Evolutionary conservation across 2,329 filamentous ascomycete genomes (phyloP), one percentile per base, ranked within the genome.

Genomic region (Sporothrix curviconia): DNA sequence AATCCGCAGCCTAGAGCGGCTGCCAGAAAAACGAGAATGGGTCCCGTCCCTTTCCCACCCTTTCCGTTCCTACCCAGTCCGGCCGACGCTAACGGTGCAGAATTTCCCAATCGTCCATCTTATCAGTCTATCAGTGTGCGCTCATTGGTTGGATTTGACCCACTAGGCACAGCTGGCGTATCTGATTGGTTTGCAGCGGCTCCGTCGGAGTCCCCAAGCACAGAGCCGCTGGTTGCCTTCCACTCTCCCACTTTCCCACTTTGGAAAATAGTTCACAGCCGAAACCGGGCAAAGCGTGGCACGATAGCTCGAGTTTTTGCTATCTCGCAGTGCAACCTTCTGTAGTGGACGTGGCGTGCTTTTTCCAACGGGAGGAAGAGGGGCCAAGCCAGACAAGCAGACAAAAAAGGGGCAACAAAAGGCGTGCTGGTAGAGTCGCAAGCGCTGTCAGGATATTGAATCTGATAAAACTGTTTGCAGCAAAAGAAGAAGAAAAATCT

Each of bases 91-190:
- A 50, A 37, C 14, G n/a, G 19, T 50, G 46, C 19, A 50, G 46
- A 51, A 42, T 40, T 32, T n/a, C n/a, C n/a, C n/a, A n/a, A n/a
- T n/a, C n/a, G n/a, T 53, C 56, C 56, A 61, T 62, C 59, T 62
- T 59, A 62, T 62, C 61, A 61, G 61, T 62, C 55, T 59, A 61
- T 61, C 52, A 22, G 14, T n/a, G 7, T 9, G 7, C 1, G 14
- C 4, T 52, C 44, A 62, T 62, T 62, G 61, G 61, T 28, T n/a
- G 3, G 1, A 5, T 7, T 28, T 11, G 14, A 37, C 24, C 22
- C 37, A 25, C 7, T 8, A 25, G 19, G 8, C 12, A 28, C 22
- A 15, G 51, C 28, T n/a, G n/a, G n/a, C 37, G 37, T 40, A 56
- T 55, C 52, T 52, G 52, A 59, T 59, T 59, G 57, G 57, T 32